phyloP scores from a whole-genome alignment of 306 rosid species.

The Sechiopsis laciniata region DNA sequence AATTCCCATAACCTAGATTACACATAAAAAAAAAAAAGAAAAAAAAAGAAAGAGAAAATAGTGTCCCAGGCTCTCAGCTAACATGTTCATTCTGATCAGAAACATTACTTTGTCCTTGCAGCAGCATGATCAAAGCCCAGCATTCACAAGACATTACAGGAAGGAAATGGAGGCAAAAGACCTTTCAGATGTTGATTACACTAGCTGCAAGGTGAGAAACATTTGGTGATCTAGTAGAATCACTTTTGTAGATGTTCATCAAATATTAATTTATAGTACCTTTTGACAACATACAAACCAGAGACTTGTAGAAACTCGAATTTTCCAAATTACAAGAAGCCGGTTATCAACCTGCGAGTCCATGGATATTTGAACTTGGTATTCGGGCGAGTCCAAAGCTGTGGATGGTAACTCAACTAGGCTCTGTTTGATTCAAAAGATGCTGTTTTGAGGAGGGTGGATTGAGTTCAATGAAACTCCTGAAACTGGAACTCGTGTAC shows the following conservation, averaged over 20 bases:
- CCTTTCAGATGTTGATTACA: slow-evolving; percentile 67
- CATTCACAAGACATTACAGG: neutral
- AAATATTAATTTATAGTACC: neutral
- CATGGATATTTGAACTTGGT: neutral
- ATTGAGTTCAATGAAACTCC: slow-evolving; percentile 57
- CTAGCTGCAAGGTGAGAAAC: slow-evolving; percentile 56
- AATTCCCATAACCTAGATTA: too few relatives aligned
- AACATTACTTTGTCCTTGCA: neutral
- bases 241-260: slow-evolving; percentile 25
- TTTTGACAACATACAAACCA: neutral
- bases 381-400: slow-evolving; percentile 52
- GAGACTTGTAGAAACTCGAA: neutral
- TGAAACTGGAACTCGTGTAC: slow-evolving; percentile 45
- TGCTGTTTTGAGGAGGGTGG: slow-evolving; percentile 76
- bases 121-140: neutral
- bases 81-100: too few relatives aligned
- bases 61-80: neutral
- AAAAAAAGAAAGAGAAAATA: too few relatives aligned
- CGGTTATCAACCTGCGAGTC: neutral
- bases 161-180: neutral
- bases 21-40: too few relatives aligned
- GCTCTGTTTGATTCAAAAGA: slow-evolving; percentile 60
- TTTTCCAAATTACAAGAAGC: neutral
- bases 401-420: slow-evolving; percentile 72
- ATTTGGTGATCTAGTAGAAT: slow-evolving; percentile 75